These are phyloP conservation scores for Nitzschia inconspicua DNA, from an alignment of 108 stramenopile genomes.

Conservation along the genomic window DNA sequence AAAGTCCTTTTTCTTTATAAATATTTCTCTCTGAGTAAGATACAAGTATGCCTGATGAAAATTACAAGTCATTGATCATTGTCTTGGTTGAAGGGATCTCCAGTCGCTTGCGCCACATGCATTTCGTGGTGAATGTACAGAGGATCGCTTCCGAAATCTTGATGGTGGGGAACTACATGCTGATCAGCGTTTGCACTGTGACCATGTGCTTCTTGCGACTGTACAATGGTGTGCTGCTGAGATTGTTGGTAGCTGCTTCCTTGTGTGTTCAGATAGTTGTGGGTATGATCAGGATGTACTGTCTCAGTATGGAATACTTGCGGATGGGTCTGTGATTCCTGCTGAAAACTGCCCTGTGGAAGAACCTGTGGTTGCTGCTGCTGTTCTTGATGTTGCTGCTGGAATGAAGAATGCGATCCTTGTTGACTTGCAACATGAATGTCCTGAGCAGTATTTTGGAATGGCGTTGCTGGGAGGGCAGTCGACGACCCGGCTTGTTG, in stretches of 20 bases:
- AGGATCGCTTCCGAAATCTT: neutral
- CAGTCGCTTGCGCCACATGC: neutral
- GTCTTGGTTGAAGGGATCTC: too few species aligned
- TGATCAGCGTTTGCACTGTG: neutral
- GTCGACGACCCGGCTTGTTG: too few species aligned
- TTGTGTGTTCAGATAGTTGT: neutral
- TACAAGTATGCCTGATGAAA: too few species aligned
- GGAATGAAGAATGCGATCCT: neutral
- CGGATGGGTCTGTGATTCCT: neutral
- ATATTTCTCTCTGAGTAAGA: too few species aligned
- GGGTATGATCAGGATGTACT: neutral
- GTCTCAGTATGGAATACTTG: neutral
- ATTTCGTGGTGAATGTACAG: neutral
- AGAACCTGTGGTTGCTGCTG: neutral
- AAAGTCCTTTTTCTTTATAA: too few species aligned
- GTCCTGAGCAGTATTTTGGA: too few species aligned
- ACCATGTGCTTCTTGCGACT: neutral
- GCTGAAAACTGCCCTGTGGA: neutral
- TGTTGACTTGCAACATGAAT: neutral
- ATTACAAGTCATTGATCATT: too few species aligned
- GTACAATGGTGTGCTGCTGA: neutral
- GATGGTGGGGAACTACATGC: neutral
- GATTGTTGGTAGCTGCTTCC: neutral
- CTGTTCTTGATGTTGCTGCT: constrained; percentile 3
- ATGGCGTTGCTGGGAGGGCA: too few species aligned